Base-by-base conservation (phyloP, 352 stramenopile genomes). In the Pythium rhizo-oryzae region DNA sequence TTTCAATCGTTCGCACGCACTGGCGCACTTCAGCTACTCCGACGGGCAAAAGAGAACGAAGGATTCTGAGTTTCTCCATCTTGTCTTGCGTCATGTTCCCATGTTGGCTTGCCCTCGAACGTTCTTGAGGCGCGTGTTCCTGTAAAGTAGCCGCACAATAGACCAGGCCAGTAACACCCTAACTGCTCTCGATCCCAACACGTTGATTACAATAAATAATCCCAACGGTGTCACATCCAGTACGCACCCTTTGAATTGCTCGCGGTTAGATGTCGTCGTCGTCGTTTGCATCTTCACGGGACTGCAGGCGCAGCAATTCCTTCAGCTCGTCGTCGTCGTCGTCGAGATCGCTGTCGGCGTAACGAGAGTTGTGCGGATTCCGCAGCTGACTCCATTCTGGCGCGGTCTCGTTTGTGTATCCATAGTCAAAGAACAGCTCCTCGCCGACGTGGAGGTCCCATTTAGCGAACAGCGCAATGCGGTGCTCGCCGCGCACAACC, bases 391-490 rank as follows among this genome's bases (percentile, higher is more conserved):
- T 89, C 85, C 85, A 93, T 44, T 72, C 71, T 0, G 85, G 85
- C 9, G 84, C 84, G 1, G 65, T 81, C 23, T 90, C 78, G 49
- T 88, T 78, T 25, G 78, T 86, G 56, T 93, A 92, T 9, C 84
- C 84, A 54, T 93, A 93, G 71, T 93, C 81, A 53, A 92, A 93
- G 70, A 91, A 93, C 12, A 93, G 66, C 50, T 93, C 85, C 4
- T 78, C 79, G 4, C 97, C 85, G 8, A 93, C 67, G 50, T 86
- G 81, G 65, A 99, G 96, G 47, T 95, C 79, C 47, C 94, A 71
- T 28, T 84, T 85, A 1, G 96, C 94, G 72, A 93, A 98, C 8
- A 99, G 80, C 6, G 82, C 93, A 59, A 99, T 98, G 49, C 91
- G 80, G 69, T 96, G 79, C 59, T 98, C 91, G 19, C 94, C 94